Percentiles rank a stretch among this genome's conserved stretches.
phyloP scores from a whole-genome alignment of 1,284 basidiomycete species.

The Heliocybe sulcata region DNA sequence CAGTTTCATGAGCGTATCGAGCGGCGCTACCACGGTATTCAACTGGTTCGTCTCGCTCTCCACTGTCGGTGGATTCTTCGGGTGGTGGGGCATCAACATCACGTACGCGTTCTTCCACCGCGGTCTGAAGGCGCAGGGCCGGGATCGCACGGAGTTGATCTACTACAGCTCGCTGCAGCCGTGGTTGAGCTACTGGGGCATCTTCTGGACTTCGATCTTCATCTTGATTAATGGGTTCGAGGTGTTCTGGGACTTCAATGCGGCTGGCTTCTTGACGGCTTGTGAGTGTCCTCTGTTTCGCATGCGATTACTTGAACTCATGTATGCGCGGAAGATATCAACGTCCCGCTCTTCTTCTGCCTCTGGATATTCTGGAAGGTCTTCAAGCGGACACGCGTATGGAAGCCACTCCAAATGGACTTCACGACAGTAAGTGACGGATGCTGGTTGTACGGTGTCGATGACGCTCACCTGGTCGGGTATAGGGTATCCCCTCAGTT shows the following conservation, averaged over 20 bases:
- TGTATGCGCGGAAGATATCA: slow-evolving; percentile 7
- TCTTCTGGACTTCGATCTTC: slow-evolving; percentile 31
- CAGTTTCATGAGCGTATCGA: slow-evolving; percentile 32
- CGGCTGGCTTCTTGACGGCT: slow-evolving; percentile 50
- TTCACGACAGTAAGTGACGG: slow-evolving; percentile 24
- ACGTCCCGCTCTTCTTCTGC: slow-evolving; percentile 31
- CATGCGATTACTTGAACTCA: background rate
- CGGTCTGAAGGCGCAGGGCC: slow-evolving; percentile 50
- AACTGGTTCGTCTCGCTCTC: slow-evolving; percentile 45
- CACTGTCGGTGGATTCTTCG: slow-evolving; percentile 45
- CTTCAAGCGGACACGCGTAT: slow-evolving; percentile 30
- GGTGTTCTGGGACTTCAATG: slow-evolving; percentile 43
- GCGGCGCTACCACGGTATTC: slow-evolving; percentile 6
- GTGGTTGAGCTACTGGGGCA: slow-evolving; percentile 29
- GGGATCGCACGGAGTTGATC: slow-evolving; percentile 45
- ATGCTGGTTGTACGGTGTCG: background rate
- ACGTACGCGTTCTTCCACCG: slow-evolving; percentile 73
- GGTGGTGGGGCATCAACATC: slow-evolving; percentile 59
- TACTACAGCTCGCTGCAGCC: slow-evolving; percentile 44
- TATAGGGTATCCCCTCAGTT: slow-evolving; percentile 29
- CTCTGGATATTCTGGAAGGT: slow-evolving; percentile 38
- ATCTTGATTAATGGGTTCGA: slow-evolving; percentile 30
- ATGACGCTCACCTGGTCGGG: background rate
- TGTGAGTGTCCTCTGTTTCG: slow-evolving; percentile 27
- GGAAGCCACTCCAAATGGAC: slow-evolving; percentile 36